Percentiles rank a stretch among this genome's conserved stretches.
These are phyloP conservation scores for Pseudogymnoascus sp. DNA, from an alignment of 2,329 filamentous ascomycete genomes.

Conservation along the genomic window DNA sequence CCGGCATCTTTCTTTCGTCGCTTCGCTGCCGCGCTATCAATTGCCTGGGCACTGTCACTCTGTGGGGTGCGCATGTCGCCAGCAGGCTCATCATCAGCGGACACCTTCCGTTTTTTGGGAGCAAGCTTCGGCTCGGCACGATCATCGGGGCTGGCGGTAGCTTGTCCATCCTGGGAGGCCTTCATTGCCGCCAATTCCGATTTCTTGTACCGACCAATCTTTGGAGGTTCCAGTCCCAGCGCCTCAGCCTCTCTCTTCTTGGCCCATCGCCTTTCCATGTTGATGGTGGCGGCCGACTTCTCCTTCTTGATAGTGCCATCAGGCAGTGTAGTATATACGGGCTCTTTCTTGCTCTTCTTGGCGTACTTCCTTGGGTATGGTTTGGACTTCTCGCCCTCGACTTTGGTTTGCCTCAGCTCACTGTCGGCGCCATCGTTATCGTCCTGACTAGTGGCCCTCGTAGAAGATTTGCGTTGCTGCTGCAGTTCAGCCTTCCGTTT, in stretches of 20 bases:
- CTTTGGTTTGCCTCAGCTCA: neutral
- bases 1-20: neutral
- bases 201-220: slow-evolving; percentile 12
- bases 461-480: slow-evolving; percentile 3
- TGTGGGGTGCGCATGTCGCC: neutral
- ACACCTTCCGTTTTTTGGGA: neutral
- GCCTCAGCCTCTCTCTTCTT: slow-evolving; percentile 10
- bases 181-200: slow-evolving; percentile 8
- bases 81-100: neutral
- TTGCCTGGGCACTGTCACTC: neutral
- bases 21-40: neutral
- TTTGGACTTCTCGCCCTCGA: neutral
- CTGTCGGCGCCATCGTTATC: neutral
- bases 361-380: neutral
- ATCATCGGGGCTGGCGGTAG: neutral
- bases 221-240: slow-evolving; percentile 9
- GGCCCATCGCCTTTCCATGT: slow-evolving; percentile 12
- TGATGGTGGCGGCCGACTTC: slow-evolving; percentile 9
- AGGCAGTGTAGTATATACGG: neutral
- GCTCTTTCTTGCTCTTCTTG: slow-evolving; percentile 7
- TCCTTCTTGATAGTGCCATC: slow-evolving; percentile 11
- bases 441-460: neutral
- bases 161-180: neutral
- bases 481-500: slow-evolving; percentile 10
- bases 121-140: neutral